A percentile compares a stretch with the other conserved stretches of the same genome.
These are phyloP conservation scores for Oleoguttula mirabilis DNA, from an alignment of 495 filamentous ascomycete species.

Conservation along the genomic window DNA sequence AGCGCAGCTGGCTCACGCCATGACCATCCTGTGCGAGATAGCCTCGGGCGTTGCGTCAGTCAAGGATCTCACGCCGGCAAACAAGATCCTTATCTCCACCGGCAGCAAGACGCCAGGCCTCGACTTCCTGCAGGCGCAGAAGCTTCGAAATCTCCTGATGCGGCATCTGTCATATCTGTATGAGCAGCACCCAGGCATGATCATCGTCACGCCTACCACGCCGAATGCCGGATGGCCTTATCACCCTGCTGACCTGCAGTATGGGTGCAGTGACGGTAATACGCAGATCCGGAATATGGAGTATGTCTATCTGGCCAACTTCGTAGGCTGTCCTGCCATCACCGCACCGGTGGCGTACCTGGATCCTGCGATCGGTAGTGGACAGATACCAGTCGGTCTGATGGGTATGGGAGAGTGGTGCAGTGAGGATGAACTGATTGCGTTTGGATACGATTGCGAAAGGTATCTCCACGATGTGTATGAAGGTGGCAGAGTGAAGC, in stretches of 20 bases:
- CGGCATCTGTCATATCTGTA: conserved; percentile 65
- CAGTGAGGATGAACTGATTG: conserved; percentile 62
- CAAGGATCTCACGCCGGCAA: conserved; percentile 49
- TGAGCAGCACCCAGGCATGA: conserved; percentile 55
- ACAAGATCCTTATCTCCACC: conserved; percentile 58
- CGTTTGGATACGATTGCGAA: conserved; percentile 62
- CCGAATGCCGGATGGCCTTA: conserved; percentile 69
- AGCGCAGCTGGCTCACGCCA: conserved; percentile 63
- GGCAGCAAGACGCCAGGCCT: conserved; percentile 49
- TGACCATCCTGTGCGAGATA: conserved; percentile 54
- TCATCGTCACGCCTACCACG: conserved; percentile 69
- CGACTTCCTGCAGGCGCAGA: conserved; percentile 64
- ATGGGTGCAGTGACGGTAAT: conserved; percentile 65
- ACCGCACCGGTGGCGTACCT: conserved; percentile 65
- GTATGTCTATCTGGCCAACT: conserved; percentile 82
- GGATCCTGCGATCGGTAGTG: conserved; percentile 34
- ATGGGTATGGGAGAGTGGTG: conserved; percentile 92
- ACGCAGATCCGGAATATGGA: conserved; percentile 65
- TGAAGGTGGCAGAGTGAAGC: conserved; percentile 30
- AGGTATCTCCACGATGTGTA: conserved; percentile 34
- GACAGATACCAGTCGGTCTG: conserved; percentile 62
- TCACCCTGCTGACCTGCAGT: conserved; percentile 39
- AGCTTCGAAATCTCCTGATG: conserved; percentile 70
- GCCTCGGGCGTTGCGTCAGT: conserved; percentile 31
- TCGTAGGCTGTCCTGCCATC: conserved; percentile 68